Base-by-base conservation (phyloP, 2,329 filamentous ascomycete genomes). In the Diaporthe ampelina region DNA sequence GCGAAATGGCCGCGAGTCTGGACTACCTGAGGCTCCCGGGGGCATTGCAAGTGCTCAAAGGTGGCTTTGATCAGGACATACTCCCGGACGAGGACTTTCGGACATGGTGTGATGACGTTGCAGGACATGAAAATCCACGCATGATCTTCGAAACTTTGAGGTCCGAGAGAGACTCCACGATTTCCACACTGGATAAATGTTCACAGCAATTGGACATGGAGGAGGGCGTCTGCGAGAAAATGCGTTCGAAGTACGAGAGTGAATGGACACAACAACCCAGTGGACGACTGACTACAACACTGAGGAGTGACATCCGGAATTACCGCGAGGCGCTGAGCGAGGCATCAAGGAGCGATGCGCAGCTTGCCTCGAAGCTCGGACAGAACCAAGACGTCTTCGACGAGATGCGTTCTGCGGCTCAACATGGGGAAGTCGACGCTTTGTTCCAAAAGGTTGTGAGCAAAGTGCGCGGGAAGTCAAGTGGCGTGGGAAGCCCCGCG, bases 251-350 rank as follows among this genome's bases (percentile, higher is more conserved):
- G 82, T 98, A 98, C 81, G 95, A 96, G 72, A 90, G 89, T 37
- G 96, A 98, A 72, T 99, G 97, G 97, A 98, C 95, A 24, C 97
- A 99, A 80, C 97, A 99, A 80, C 97, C 97, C 15, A 98, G 96
- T 81, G 94, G 94, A 43, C 90, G 94, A 73, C 88, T 99, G 54
- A 99, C 96, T 1, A 92, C 94, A 5, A 98, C 96, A 0, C 85
- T 99, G 67, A 91, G 95, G 72, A 93, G 91, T 74, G 97, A 99
- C 81, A 93, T 98, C 70, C 90, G 93, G 76, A 96, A 93, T 79
- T 98, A 98, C 81, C 91, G 93, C 40, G 94, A 95, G 74, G 97
- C 97, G 0, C 88, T 98, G 67, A 95, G 97, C 73, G 95, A 98
- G 82, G 97, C 97, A 4, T 91, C 91, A 68, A 92, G 91, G 65